Evolutionary conservation across 305 asterid genomes (phyloP), one percentile per base, ranked within the genome.

Genomic region (Solanum aculeatissimum): DNA sequence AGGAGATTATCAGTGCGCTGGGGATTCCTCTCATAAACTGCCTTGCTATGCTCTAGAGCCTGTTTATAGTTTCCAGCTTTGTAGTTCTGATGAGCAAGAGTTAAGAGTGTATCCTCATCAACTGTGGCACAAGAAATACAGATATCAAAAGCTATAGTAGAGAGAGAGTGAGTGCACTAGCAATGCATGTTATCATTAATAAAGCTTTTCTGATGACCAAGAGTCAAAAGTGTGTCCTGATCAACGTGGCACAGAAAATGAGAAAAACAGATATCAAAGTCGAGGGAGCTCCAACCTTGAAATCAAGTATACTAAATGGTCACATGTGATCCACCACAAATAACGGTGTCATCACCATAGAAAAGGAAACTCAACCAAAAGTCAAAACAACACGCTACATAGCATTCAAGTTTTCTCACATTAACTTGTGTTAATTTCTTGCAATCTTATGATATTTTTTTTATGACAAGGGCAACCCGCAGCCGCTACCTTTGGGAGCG

Each of bases 1-100:
- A 97, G 99, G 86, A 97, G 99, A 88, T 95, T 97, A 89, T 97
- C 98, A 40, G 99, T 95, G 83, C 98, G 99, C 13, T 90, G 88
- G 63, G 94, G 92, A 88, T 91, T 91, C 87, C 97, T 90, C 85
- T 97, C 98, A 85, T 94, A 93, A 49, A 97, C 97, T 82, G 93
- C 85, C 91, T 92, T 92, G 92, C 99, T 92, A 80, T 97, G 95
- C 85, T 97, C 99, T 82, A 97, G 88, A 5, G 99, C 97, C 90
- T 90, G 94, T 89, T 93, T 92, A 91, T 91, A 97, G 86, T 93
- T 93, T 83, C 97, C 98, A 86, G 91, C 90, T 88, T 92, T 95
- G 91, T 97, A 97, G 83, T 92, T 94, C 89, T 97, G 97, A 86
- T 97, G 98, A 85, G 98, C 97, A 87, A 94, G 94, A 86, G 82